These are phyloP conservation scores for Carex parvula DNA, from an alignment of 176 grass and related monocot species.

Conservation along the genomic window DNA sequence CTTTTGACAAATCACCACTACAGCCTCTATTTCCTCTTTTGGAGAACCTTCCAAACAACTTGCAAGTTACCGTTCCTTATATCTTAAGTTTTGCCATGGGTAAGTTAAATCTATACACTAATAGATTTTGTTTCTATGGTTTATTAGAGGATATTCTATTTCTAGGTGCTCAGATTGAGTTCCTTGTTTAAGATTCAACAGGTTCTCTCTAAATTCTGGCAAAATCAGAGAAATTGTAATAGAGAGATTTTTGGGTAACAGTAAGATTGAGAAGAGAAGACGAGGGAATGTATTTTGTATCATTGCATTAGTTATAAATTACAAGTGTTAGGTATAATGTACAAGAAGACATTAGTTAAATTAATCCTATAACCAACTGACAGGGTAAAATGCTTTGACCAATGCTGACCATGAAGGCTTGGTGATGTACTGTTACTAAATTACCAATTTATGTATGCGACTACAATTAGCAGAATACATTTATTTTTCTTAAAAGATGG, in stretches of 20 bases:
- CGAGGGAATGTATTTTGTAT: no score
- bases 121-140: background rate
- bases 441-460: conserved; percentile 8
- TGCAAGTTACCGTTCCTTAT: conserved; percentile 76
- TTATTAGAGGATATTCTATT: background rate
- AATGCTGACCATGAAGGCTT: no score
- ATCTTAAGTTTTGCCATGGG: conserved; percentile 87
- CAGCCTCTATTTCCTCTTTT: conserved; percentile 68
- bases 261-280: no score
- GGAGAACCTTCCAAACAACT: conserved; percentile 68
- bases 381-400: no score
- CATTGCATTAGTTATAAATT: no score
- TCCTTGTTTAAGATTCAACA: background rate
- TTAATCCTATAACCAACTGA: no score
- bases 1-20: conserved; percentile 63
- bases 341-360: no score
- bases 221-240: no score
- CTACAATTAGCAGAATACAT: background rate
- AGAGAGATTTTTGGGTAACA: no score
- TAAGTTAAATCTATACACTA: conserved; percentile 20
- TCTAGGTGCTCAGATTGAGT: background rate
- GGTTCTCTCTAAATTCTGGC: background rate
- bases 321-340: no score
- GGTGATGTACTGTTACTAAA: no score
- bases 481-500: background rate